Conservation (phyloP, 2,329 filamentous ascomycete genomes). For the Pseudogymnoascus sp. region DNA sequence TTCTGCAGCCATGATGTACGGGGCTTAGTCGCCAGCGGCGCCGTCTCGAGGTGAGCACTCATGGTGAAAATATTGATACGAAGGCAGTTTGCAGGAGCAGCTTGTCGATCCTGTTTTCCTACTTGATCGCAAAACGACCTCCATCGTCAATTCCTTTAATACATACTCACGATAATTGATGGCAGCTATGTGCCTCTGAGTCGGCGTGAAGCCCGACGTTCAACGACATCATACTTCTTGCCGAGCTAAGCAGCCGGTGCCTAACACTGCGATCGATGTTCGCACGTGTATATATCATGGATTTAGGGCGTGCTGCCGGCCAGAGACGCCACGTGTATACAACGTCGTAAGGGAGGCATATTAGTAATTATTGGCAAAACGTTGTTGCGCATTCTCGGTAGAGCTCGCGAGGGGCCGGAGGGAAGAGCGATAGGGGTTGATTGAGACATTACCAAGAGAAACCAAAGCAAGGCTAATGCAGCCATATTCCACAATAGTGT, state of each 20-base stretch:
- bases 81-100: not conserved
- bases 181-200: not conserved
- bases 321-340: not conserved
- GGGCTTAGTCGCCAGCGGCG: not conserved
- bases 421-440: not conserved
- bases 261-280: not conserved
- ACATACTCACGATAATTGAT: not conserved
- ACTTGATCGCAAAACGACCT: not conserved
- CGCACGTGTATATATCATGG: not conserved
- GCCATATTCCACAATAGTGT: not conserved
- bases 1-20: slow-evolving; percentile 13
- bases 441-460: not conserved
- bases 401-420: not conserved
- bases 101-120: not conserved
- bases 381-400: not conserved
- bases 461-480: not conserved
- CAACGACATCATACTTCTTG: not conserved
- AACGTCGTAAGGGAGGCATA: not conserved
- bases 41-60: not conserved
- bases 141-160: not conserved
- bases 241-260: not conserved
- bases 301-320: not conserved
- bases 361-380: not conserved
- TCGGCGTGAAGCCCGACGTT: not conserved
- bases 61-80: not conserved